These are phyloP conservation scores for Dicorynia guianensis DNA, from an alignment of 306 rosid genomes.

Conservation along the genomic window DNA sequence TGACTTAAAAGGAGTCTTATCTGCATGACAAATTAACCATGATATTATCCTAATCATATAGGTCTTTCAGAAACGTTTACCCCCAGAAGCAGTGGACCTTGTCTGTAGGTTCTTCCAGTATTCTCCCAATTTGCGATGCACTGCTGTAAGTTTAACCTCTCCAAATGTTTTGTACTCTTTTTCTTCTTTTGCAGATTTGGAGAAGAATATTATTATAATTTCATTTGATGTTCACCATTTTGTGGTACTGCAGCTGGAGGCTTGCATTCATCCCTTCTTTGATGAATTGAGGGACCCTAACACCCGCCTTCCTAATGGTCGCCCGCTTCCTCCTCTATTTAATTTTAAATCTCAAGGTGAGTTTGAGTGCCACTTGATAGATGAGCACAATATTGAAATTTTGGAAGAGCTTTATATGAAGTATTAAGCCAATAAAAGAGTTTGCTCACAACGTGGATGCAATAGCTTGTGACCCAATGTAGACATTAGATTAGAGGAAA, in stretches of 20 bases:
- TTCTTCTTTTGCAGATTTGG: slow-evolving; percentile 18
- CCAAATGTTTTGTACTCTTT: slow-evolving; percentile 10
- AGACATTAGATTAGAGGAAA: not conserved
- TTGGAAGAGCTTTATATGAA: slow-evolving; percentile 8
- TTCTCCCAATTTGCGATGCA: slow-evolving; percentile 97
- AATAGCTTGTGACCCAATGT: not conserved
- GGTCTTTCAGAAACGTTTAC: slow-evolving; percentile 98
- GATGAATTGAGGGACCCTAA: slow-evolving; percentile 96
- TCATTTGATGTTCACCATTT: slow-evolving; percentile 12
- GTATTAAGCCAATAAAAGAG: not conserved
- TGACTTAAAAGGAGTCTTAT: slow-evolving; percentile 23
- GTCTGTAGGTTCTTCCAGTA: slow-evolving; percentile 99
- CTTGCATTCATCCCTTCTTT: slow-evolving; percentile 98
- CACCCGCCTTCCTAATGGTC: slow-evolving; percentile 97
- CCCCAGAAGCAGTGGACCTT: slow-evolving; percentile 99
- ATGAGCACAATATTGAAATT: slow-evolving; percentile 32
- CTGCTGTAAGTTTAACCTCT: slow-evolving; percentile 75
- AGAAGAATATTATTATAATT: not conserved
- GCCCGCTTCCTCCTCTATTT: slow-evolving; percentile 97
- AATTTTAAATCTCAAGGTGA: slow-evolving; percentile 91
- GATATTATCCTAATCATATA: slow-evolving; percentile 42
- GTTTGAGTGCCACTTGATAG: slow-evolving; percentile 30
- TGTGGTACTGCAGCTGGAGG: slow-evolving; percentile 78
- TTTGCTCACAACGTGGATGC: not conserved
- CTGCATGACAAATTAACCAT: slow-evolving; percentile 28